Percentiles rank a stretch among this genome's conserved stretches.
phyloP scores from a whole-genome alignment of 1,284 basidiomycete genomes.

The Trametes versicolor region DNA sequence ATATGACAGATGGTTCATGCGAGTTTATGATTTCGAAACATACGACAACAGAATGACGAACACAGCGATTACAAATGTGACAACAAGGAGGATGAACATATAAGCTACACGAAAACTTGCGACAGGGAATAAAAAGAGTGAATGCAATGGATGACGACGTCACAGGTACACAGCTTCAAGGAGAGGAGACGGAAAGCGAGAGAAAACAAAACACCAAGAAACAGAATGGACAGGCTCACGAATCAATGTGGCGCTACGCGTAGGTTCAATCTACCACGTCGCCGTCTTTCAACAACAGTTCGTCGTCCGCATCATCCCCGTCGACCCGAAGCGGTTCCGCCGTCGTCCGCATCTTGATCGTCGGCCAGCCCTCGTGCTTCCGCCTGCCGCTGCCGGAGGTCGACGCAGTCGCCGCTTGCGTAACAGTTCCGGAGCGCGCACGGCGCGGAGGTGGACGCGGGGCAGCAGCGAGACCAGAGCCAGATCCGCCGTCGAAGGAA shows the following conservation, averaged over 20 bases:
- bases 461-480: constrained; percentile 12
- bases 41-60: neutral
- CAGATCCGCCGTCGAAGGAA: constrained; percentile 22
- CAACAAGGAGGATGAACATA: neutral
- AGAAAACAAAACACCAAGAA: neutral
- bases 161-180: neutral
- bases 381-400: constrained; percentile 22
- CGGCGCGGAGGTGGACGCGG: constrained; percentile 32
- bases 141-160: too few species aligned
- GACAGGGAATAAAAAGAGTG: neutral
- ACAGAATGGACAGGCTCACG: constrained; percentile 5
- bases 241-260: neutral
- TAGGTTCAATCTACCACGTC: constrained; percentile 32
- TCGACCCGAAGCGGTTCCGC: constrained; percentile 38
- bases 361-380: constrained; percentile 36
- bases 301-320: constrained; percentile 45
- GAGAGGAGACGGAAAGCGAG: neutral
- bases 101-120: neutral
- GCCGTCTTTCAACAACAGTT: constrained; percentile 45
- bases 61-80: neutral
- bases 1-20: neutral
- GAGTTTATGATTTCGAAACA: neutral
- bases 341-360: constrained; percentile 42
- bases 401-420: constrained; percentile 35
- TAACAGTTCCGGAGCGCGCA: constrained; percentile 46